These are phyloP conservation scores for Ilex paraguariensis DNA, from an alignment of 305 asterid genomes.

Conservation along the genomic window DNA sequence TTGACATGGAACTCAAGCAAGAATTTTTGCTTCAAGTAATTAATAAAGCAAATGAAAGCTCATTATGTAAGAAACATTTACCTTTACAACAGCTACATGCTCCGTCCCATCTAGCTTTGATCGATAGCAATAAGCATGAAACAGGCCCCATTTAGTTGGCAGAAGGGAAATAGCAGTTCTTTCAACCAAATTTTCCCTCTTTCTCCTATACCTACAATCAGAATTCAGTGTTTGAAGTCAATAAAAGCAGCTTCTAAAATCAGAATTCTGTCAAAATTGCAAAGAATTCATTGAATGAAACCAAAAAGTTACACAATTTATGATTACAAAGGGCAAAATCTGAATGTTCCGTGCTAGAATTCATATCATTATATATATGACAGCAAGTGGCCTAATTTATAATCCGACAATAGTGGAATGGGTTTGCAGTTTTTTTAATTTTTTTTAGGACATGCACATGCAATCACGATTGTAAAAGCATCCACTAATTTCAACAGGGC, in stretches of 20 bases:
- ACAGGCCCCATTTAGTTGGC: constrained; percentile 84
- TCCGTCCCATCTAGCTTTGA: constrained; percentile 74
- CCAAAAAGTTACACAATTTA: not conserved
- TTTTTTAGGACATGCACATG: too few relatives aligned
- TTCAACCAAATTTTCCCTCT: constrained; percentile 74
- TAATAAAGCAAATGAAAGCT: not conserved
- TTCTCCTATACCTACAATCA: constrained; percentile 59
- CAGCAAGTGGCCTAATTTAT: too few relatives aligned
- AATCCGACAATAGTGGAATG: too few relatives aligned
- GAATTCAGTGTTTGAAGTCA: not conserved
- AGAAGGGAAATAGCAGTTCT: constrained; percentile 50
- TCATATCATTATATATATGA: too few relatives aligned
- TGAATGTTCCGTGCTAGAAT: too few relatives aligned
- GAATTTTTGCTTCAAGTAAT: too few relatives aligned
- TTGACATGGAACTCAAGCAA: not conserved
- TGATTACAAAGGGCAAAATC: too few relatives aligned
- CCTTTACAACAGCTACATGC: constrained; percentile 74
- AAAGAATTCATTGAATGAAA: not conserved
- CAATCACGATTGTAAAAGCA: too few relatives aligned
- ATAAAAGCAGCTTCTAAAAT: too few relatives aligned
- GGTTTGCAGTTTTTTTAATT: too few relatives aligned
- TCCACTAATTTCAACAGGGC: not conserved
- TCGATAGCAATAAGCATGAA: constrained; percentile 57
- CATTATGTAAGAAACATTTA: constrained; percentile 5
- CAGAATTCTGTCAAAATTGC: too few relatives aligned